Base-by-base conservation (phyloP, 768 basidiomycete genomes). In the Rhizopogon sp. region DNA sequence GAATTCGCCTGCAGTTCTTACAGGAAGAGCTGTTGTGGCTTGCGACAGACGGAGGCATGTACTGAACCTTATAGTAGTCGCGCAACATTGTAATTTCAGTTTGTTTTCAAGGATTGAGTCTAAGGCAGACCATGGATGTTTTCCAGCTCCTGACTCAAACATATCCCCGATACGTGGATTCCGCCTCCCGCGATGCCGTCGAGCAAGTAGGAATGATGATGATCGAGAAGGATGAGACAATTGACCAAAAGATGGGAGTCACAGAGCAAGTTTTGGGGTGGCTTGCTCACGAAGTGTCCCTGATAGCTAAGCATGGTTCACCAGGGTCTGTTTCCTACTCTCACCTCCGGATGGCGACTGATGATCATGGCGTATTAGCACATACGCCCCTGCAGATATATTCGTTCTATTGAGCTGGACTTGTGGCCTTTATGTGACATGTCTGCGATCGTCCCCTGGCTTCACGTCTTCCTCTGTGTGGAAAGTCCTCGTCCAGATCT, bases 121-220 rank as follows among this genome's bases (percentile, higher is more conserved):
- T 85, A 50, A 74, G 80, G 0, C 86, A 88, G 64, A 75, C 73
- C 17, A 60, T 85, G 70, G 90, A 91, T 64, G 62, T 93, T 25
- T 87, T 94, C 68, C 76, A 77, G 55, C 73, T 93, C 5, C 70
- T 94, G 47, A 87, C 85, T 1, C 71, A 82, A 50, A 93, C 89
- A 0, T 88, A 91, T 68, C 83, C 88, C 14, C 82, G 87, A 61
- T 93, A 93, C 74, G 73, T 82, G 43, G 93, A 95, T 66, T 67
- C 77, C 2, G 64, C 75, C 46, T 94, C 92, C 1, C 76, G 85
- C 57, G 78, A 82, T 53, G 88, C 88, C 2, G 87, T 90, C 0
- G 84, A 91, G 62, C 71, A 72, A 2, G 78, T 92, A 31, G 83
- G 81, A 0, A 78, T 82, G 65, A 80, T 82, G 45, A 62, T 93